phyloP scores from a whole-genome alignment of 2,329 filamentous ascomycete genomes.

The Claviceps maximensis region DNA sequence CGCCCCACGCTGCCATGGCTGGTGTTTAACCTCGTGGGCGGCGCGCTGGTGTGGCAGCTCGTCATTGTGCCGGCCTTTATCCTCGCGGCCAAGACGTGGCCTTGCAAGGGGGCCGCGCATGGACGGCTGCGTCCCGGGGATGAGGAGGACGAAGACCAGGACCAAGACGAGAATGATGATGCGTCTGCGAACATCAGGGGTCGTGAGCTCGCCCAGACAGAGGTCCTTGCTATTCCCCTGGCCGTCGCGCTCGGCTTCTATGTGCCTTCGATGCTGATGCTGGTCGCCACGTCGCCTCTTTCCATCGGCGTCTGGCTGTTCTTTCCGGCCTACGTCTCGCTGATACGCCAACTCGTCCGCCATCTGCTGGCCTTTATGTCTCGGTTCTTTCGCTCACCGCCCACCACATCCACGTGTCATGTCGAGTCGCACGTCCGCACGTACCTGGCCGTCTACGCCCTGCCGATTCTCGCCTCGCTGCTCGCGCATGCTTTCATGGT shows the following conservation, averaged over 20 bases:
- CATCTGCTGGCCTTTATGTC: slow-evolving; percentile 12
- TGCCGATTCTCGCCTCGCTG: slow-evolving; percentile 31
- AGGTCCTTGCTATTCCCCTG: slow-evolving; percentile 43
- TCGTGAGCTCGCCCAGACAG: slow-evolving; percentile 26
- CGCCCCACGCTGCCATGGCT: slow-evolving; percentile 30
- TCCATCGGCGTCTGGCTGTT: slow-evolving; percentile 35
- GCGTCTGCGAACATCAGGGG: no score
- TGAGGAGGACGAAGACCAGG: slow-evolving; percentile 5
- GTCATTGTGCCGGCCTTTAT: slow-evolving; percentile 37
- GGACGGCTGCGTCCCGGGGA: neutral
- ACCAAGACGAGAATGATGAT: neutral
- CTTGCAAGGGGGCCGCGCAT: neutral
- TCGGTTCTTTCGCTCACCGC: slow-evolving; percentile 15
- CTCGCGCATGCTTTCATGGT: slow-evolving; percentile 29
- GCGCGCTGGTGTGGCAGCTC: slow-evolving; percentile 38
- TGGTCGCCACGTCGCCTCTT: slow-evolving; percentile 19
- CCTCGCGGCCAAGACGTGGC: slow-evolving; percentile 25
- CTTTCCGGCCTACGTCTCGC: slow-evolving; percentile 36
- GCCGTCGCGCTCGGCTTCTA: slow-evolving; percentile 35
- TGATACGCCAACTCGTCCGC: slow-evolving; percentile 26
- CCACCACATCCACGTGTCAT: slow-evolving; percentile 24
- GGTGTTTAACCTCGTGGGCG: slow-evolving; percentile 34
- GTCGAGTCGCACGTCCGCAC: slow-evolving; percentile 28
- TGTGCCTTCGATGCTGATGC: slow-evolving; percentile 32
- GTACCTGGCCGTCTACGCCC: slow-evolving; percentile 28